Conservation (phyloP, 2,329 filamentous ascomycete genomes). For the Magnaporthiopsis incrustans region DNA sequence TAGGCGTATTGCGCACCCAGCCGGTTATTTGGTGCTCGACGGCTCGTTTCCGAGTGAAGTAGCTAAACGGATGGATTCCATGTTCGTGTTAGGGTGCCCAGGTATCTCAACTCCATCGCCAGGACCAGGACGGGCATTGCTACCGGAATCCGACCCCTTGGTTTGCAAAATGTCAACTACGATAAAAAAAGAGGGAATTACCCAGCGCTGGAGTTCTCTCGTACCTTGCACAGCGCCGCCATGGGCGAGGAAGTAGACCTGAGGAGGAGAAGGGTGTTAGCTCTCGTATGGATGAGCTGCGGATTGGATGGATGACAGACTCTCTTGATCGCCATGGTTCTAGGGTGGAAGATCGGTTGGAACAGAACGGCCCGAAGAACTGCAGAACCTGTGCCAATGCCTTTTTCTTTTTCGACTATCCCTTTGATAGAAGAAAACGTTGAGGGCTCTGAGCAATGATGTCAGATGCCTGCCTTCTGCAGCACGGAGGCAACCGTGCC, state of each 20-base stretch:
- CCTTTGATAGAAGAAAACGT: neutral
- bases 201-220: conserved; percentile 31
- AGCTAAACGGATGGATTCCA: conserved; percentile 24
- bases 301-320: conserved; percentile 1
- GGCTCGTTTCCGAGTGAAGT: conserved; percentile 47
- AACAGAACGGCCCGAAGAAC: neutral
- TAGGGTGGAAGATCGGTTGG: neutral
- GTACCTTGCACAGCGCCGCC: conserved; percentile 60
- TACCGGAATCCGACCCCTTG: conserved; percentile 52
- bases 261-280: neutral
- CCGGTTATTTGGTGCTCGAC: conserved; percentile 43
- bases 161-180: neutral
- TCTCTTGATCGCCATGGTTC: conserved; percentile 13
- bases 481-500: neutral
- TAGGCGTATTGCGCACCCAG: conserved; percentile 52
- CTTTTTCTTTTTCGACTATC: neutral
- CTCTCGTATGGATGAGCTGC: neutral
- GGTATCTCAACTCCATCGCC: too few relatives aligned
- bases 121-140: conserved; percentile 5
- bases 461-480: neutral
- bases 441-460: neutral
- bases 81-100: neutral
- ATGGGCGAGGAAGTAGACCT: conserved; percentile 58
- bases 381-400: too few relatives aligned
- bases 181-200: neutral